Conservation (phyloP, 2,329 filamentous ascomycete genomes). For the Ciborinia camelliae region DNA sequence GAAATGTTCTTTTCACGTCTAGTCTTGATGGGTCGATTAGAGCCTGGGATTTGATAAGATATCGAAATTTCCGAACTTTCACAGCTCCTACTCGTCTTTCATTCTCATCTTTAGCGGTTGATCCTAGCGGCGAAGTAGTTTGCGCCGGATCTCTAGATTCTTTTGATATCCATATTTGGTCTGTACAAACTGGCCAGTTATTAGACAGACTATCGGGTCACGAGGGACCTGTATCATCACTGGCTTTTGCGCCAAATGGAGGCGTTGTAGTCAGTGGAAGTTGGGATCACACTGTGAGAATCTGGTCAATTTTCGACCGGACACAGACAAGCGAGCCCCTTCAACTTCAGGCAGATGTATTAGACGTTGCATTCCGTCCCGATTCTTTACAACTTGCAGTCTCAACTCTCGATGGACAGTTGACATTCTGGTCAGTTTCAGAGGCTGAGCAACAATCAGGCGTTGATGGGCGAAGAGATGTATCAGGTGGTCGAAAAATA, state of each 20-base stretch:
- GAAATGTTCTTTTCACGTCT: slow-evolving; percentile 92
- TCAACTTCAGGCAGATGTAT: slow-evolving; percentile 85
- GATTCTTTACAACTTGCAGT: slow-evolving; percentile 90
- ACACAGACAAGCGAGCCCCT: slow-evolving; percentile 94
- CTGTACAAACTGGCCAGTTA: slow-evolving; percentile 93
- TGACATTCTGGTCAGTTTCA: slow-evolving; percentile 91
- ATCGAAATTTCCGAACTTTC: slow-evolving; percentile 96
- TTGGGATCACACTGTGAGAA: slow-evolving; percentile 92
- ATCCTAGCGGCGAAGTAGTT: slow-evolving; percentile 93
- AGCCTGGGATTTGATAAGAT: slow-evolving; percentile 94
- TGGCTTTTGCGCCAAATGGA: slow-evolving; percentile 87
- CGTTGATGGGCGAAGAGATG: slow-evolving; percentile 85
- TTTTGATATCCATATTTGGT: slow-evolving; percentile 98
- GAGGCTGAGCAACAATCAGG: slow-evolving; percentile 84
- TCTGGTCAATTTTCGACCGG: slow-evolving; percentile 93
- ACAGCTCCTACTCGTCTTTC: slow-evolving; percentile 88
- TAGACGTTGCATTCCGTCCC: slow-evolving; percentile 81
- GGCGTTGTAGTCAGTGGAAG: slow-evolving; percentile 82
- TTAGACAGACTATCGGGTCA: slow-evolving; percentile 89
- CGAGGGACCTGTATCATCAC: slow-evolving; percentile 84
- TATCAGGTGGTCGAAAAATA: slow-evolving; percentile 85
- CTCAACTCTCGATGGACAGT: slow-evolving; percentile 86
- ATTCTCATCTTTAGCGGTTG: slow-evolving; percentile 93
- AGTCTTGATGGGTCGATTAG: slow-evolving; percentile 91
- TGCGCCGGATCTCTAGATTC: slow-evolving; percentile 94